phyloP scores from a whole-genome alignment of 441 rosid genomes.

The Theobroma grandiflorum region DNA sequence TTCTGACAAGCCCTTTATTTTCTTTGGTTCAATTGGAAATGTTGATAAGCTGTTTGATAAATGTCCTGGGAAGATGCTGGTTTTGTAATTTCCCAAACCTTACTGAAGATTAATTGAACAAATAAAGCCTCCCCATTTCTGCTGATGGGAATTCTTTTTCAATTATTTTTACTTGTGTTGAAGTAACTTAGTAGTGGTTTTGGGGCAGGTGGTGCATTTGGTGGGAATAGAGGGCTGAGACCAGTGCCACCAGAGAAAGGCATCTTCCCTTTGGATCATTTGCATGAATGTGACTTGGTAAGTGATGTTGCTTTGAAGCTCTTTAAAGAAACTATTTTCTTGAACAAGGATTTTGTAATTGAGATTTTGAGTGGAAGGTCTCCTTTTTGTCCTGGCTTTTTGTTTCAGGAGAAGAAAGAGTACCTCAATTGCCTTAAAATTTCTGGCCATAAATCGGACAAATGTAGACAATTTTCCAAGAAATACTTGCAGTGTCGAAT shows the following conservation, averaged over 20 bases:
- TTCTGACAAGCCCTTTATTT: not conserved
- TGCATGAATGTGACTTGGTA: constrained; percentile 87
- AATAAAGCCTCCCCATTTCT: not conserved
- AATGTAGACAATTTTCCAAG: constrained; percentile 69
- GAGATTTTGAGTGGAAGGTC: not conserved
- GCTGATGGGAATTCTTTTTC: not conserved
- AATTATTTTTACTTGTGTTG: not conserved
- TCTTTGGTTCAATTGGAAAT: not conserved
- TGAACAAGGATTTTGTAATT: not conserved
- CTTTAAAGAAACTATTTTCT: not conserved
- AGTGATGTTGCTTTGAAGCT: constrained; percentile 3
- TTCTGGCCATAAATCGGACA: constrained; percentile 74
- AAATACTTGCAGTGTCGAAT: constrained; percentile 88
- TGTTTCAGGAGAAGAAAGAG: constrained; percentile 80
- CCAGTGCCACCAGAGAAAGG: constrained; percentile 97
- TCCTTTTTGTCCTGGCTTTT: not conserved
- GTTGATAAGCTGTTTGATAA: constrained; percentile 17
- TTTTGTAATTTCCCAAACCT: not conserved
- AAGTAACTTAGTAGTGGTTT: not conserved
- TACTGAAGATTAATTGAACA: not conserved
- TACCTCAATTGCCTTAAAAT: constrained; percentile 81
- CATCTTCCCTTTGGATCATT: constrained; percentile 89
- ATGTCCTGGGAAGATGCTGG: not conserved
- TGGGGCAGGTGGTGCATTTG: constrained; percentile 87
- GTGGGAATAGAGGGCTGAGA: constrained; percentile 87